A percentile compares a stretch with the other conserved stretches of the same genome.
Conservation (phyloP, 257 asterid species). For the Verbena officinalis region DNA sequence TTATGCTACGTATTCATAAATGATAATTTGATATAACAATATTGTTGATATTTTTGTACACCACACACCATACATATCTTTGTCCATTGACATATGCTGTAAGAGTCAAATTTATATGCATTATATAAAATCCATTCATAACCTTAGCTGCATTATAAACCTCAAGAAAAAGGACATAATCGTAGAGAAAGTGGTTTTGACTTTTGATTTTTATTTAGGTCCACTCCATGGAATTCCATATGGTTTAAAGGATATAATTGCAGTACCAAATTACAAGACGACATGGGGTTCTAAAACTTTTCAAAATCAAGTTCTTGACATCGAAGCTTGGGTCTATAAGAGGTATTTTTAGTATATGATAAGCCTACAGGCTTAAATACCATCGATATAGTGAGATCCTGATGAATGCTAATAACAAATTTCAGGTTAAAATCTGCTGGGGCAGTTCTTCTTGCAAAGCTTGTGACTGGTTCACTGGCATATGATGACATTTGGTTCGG, state of each 20-base stretch:
- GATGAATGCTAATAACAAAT: neutral
- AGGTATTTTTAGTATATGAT: slow-evolving; percentile 45
- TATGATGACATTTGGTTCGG: slow-evolving; percentile 98
- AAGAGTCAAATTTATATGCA: neutral
- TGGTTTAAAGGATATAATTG: slow-evolving; percentile 90
- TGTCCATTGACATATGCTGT: no score
- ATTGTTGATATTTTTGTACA: no score
- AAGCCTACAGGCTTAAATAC: neutral
- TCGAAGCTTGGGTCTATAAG: slow-evolving; percentile 95
- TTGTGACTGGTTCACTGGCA: slow-evolving; percentile 86
- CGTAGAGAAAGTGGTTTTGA: slow-evolving; percentile 11
- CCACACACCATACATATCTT: no score
- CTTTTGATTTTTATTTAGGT: slow-evolving; percentile 49
- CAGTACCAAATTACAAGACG: slow-evolving; percentile 88
- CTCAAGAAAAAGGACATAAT: neutral
- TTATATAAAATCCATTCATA: neutral
- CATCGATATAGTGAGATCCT: neutral
- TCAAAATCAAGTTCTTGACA: slow-evolving; percentile 75
- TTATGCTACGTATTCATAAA: neutral
- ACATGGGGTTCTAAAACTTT: slow-evolving; percentile 91
- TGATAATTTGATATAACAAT: neutral
- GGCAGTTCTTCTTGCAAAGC: slow-evolving; percentile 86
- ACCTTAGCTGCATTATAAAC: slow-evolving; percentile 3
- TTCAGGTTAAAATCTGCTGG: slow-evolving; percentile 87
- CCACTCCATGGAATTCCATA: slow-evolving; percentile 97